Base-by-base conservation (phyloP, 768 basidiomycete genomes). In the Mycena metata region DNA sequence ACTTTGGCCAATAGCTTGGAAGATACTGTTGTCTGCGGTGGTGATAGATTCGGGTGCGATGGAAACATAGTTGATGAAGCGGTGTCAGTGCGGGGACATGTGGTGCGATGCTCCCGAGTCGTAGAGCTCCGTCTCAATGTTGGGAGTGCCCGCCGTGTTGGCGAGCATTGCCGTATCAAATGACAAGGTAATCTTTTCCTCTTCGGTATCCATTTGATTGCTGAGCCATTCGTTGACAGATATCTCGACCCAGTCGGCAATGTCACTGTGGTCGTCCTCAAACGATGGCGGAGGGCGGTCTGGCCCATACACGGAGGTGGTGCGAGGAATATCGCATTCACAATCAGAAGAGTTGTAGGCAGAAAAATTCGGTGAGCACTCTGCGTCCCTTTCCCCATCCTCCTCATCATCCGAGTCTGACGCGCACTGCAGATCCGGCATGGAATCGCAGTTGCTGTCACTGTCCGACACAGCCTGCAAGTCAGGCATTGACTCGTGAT, bases 71-170 rank as follows among this genome's bases (percentile, higher is more conserved):
- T 76, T 78, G 58, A 76, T 69, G 67, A 83, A 78, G 10, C 65
- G 57, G 41, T 80, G 50, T 1, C 76, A 64, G 61, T 76, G 77
- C 0, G 78, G 81, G 5, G 79, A 76, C 76, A 83, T 79, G 54
- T 83, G 82, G 39, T 72, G 72, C 2, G 76, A 74, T 33, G 81
- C 77, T 2, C 82, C 82, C 21, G 79, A 80, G 75, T 83, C 78
- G 64, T 79, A 78, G 15, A 80, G 71, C 30, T 79, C 75, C 15
- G 58, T 76, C 15, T 77, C 75, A 17, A 61, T 52, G 23, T 13
- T 46, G 41, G 33, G 66, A 33, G 42, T 36, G 43, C 36, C 57
- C 39, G 13, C 33, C 54, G 36, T 60, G 35, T 58, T 66, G 43
- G 64, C 64, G 33, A 66, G 64, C 56, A 66, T 57, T 4, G 64